A percentile compares a stretch with the other conserved stretches of the same genome.
Evolutionary conservation across 148 eudicot genomes (phyloP).

Genomic region (Rheum nobile): DNA sequence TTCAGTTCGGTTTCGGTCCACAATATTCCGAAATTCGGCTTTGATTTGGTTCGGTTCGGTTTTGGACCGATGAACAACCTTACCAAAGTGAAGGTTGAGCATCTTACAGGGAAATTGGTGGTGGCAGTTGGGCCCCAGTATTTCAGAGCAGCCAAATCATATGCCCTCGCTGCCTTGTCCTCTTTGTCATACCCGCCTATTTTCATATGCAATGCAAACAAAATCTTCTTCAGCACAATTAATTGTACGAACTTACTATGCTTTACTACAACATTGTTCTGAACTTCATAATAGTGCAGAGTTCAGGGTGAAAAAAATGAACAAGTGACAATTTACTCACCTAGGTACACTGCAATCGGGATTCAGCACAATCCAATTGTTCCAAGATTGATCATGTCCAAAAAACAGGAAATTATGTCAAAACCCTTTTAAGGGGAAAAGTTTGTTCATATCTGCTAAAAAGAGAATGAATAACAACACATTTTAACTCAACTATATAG

Average conservation of each 20-base stretch:
- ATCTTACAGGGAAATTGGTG: constrained; percentile 86
- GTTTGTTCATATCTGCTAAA: too few relatives aligned
- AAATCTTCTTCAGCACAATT: too few relatives aligned
- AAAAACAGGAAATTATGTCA: neutral
- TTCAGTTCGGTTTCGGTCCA: too few relatives aligned
- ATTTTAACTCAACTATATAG: too few relatives aligned
- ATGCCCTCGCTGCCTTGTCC: constrained; percentile 94
- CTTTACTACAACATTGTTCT: constrained; percentile 6
- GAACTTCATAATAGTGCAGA: neutral
- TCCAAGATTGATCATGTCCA: neutral
- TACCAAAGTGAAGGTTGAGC: neutral
- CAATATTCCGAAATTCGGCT: too few relatives aligned
- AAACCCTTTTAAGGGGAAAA: neutral
- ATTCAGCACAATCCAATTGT: neutral
- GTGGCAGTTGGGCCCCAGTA: constrained; percentile 95
- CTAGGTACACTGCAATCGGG: constrained; percentile 59
- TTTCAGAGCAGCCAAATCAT: constrained; percentile 93
- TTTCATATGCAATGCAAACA: neutral
- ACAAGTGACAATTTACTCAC: constrained; percentile 19
- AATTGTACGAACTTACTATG: neutral
- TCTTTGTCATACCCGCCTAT: constrained; percentile 94
- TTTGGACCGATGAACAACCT: too few relatives aligned
- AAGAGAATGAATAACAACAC: too few relatives aligned
- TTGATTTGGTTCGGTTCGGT: too few relatives aligned
- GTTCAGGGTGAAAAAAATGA: neutral